A percentile compares a stretch with the other conserved stretches of the same genome.
phyloP scores from a whole-genome alignment of 2,329 filamentous ascomycete genomes.

The Diaporthe capsici region DNA sequence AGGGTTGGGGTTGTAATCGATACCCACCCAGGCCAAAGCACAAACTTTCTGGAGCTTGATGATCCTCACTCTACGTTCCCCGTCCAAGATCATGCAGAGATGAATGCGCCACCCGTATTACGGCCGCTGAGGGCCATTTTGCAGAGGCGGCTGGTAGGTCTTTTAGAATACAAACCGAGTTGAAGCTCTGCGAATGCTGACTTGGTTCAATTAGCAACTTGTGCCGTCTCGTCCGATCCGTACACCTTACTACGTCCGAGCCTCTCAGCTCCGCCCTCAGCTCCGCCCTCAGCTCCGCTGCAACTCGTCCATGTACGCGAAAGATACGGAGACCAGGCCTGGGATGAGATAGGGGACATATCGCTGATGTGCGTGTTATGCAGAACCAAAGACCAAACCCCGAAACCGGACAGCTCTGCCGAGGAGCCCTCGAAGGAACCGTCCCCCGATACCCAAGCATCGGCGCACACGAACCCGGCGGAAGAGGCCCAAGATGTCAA shows the following conservation, averaged over 20 bases:
- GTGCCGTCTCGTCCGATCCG: conserved; percentile 40
- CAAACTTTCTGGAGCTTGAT: conserved; percentile 39
- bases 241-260: conserved; percentile 36
- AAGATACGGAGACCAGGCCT: neutral
- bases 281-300: conserved; percentile 39
- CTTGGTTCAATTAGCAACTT: conserved; percentile 43
- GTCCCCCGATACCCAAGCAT: conserved; percentile 7
- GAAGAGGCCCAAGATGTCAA: conserved; percentile 19
- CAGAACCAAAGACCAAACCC: conserved; percentile 37
- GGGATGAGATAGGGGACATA: neutral
- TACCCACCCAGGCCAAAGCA: conserved; percentile 33
- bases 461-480: neutral
- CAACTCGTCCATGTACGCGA: conserved; percentile 39
- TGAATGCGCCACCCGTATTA: conserved; percentile 54
- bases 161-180: neutral
- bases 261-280: conserved; percentile 36
- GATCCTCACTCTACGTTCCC: conserved; percentile 29
- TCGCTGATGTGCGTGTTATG: neutral
- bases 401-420: conserved; percentile 26
- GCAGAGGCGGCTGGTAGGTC: conserved; percentile 49
- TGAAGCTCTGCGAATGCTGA: conserved; percentile 33
- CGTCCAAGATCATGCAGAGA: conserved; percentile 46
- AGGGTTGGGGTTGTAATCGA: conserved; percentile 38
- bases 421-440: conserved; percentile 22
- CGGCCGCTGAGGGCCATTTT: conserved; percentile 51